A percentile compares a stretch with the other conserved stretches of the same genome.
These are phyloP conservation scores for Aspergillus piperis DNA, from an alignment of 2,329 filamentous ascomycete genomes.

Conservation along the genomic window DNA sequence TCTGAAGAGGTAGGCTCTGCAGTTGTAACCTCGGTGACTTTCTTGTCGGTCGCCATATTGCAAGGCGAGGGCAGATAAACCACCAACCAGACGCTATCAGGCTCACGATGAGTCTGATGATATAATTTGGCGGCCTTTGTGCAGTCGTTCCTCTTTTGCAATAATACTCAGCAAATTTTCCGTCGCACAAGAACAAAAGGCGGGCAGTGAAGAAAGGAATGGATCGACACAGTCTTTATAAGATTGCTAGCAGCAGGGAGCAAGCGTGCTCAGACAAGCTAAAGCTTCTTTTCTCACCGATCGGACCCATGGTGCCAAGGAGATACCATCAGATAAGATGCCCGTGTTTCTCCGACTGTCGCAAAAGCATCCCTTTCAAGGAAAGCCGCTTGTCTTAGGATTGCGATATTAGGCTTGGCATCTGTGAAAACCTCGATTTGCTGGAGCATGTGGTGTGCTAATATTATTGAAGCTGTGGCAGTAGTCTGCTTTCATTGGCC, in stretches of 20 bases:
- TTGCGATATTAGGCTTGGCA: background rate
- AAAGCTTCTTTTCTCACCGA: background rate
- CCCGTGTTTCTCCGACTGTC: background rate
- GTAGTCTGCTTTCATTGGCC: background rate
- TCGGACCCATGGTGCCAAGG: background rate
- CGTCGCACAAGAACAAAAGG: background rate
- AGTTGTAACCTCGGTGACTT: background rate
- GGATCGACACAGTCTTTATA: constrained; percentile 1
- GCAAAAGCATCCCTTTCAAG: background rate
- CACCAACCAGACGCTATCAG: background rate
- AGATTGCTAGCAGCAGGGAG: background rate
- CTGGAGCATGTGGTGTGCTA: background rate
- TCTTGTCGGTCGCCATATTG: constrained; percentile 1
- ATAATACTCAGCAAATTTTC: background rate
- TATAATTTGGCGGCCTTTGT: background rate
- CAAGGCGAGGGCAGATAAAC: background rate
- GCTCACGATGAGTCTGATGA: background rate
- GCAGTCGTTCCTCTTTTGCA: background rate
- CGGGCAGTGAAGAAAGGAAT: background rate
- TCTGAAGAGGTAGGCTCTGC: background rate
- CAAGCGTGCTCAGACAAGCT: background rate
- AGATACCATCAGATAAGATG: constrained; percentile 5
- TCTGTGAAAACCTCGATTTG: background rate
- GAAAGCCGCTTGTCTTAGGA: background rate
- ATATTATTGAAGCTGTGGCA: background rate